Evolutionary conservation across 2,329 filamentous ascomycete genomes (phyloP), one percentile per base, ranked within the genome.

Genomic region (Sclerotinia borealis): DNA sequence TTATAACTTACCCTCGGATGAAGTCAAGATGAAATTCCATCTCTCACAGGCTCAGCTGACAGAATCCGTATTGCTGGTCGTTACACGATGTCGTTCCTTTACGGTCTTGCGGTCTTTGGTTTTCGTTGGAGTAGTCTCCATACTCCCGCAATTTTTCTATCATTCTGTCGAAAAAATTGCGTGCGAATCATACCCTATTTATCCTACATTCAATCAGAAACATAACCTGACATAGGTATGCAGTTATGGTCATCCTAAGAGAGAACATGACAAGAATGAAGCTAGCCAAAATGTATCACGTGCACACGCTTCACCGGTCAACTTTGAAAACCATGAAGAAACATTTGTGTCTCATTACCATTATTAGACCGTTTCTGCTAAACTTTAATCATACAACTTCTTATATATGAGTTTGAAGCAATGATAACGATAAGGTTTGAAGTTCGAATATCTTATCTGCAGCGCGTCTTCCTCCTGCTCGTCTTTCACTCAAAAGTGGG

Each of bases 401-500:
- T 22, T 45, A 19, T 25, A n/a, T n/a, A n/a, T n/a, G n/a, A n/a
- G n/a, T 19, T 50, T 37, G 19, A 52, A 31, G 29, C 19, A 22
- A 31, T 60, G 36, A 52, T 52, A 34, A 27, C 25, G 58, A 60
- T 43, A 34, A 60, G 34, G 8, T 22, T 51, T 51, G 45, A 41
- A 34, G 25, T 51, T 51, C 13, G 11, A 34, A 31, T 25, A 36
- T 60, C 47, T 51, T 52, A 60, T 60, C 47, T 51, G 19, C 27
- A 17, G 27, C 25, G 31, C 36, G 13, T 31, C 47, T 45, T 13
- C 36, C 22, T 49, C 25, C 11, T 36, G 13, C 43, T n/a, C 31
- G 7, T 50, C 56, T 59, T 49, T 25, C 11, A 34, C 25, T 43
- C 47, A 60, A 52, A 52, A 51, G 45, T 51, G 58, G 58, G 58